These are phyloP conservation scores for Ustulina deusta DNA, from an alignment of 2,329 filamentous ascomycete species.

Conservation along the genomic window DNA sequence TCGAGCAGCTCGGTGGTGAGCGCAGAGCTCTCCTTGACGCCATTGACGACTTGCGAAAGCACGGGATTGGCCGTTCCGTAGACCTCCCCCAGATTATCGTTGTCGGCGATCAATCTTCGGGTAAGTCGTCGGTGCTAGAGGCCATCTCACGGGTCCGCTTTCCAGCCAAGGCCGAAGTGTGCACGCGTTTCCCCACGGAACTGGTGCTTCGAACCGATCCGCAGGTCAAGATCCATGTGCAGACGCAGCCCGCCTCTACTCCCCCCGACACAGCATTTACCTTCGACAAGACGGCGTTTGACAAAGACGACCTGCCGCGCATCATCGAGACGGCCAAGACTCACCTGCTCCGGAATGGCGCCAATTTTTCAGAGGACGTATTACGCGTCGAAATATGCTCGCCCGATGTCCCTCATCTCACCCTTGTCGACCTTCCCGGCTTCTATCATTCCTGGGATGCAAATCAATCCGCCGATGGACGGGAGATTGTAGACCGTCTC, in stretches of 20 bases:
- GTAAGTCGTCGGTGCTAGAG: conserved; percentile 74
- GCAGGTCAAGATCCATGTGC: conserved; percentile 55
- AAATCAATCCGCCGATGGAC: conserved; percentile 50
- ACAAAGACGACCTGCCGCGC: conserved; percentile 55
- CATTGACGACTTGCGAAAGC: conserved; percentile 63
- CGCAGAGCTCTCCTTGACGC: conserved; percentile 64
- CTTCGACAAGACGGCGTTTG: conserved; percentile 53
- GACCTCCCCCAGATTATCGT: conserved; percentile 68
- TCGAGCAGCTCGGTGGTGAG: conserved; percentile 58
- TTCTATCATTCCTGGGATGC: conserved; percentile 53
- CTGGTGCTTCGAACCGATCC: conserved; percentile 62
- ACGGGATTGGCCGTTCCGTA: conserved; percentile 61
- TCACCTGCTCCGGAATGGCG: conserved; percentile 55
- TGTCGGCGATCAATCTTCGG: conserved; percentile 69
- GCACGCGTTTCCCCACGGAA: conserved; percentile 72
- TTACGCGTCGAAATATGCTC: conserved; percentile 61
- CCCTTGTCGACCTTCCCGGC: conserved; percentile 67
- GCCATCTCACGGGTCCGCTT: conserved; percentile 73
- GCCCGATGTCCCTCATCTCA: conserved; percentile 60
- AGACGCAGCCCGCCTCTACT: conserved; percentile 50
- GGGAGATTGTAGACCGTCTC: conserved; percentile 52
- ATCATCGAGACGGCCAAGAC: conserved; percentile 66
- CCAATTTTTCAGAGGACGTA: conserved; percentile 59
- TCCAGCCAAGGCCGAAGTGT: conserved; percentile 65
- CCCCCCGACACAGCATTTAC: conserved; percentile 39